A percentile compares a stretch with the other conserved stretches of the same genome.
These are phyloP conservation scores for Colletotrichum sidae DNA, from an alignment of 2,329 filamentous ascomycete genomes.

Conservation along the genomic window DNA sequence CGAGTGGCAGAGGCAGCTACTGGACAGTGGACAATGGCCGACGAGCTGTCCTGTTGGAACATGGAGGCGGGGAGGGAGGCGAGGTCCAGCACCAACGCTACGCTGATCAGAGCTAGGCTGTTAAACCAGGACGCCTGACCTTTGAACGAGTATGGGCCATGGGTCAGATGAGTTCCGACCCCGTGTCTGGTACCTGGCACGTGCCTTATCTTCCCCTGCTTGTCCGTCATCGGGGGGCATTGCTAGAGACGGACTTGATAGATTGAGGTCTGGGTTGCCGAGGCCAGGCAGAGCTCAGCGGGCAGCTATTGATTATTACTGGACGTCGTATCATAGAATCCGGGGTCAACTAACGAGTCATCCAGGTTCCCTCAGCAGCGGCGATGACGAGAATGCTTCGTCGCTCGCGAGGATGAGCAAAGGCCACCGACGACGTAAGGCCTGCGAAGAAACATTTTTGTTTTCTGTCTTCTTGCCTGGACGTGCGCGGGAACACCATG, in stretches of 20 bases:
- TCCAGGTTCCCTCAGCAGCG: slow-evolving; percentile 12
- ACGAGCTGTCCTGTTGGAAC: slow-evolving; percentile 32
- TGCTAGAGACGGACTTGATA: slow-evolving; percentile 13
- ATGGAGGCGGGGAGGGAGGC: slow-evolving; percentile 36
- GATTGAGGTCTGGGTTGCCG: neutral
- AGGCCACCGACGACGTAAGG: neutral
- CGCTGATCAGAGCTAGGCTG: slow-evolving; percentile 33
- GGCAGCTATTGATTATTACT: too few relatives aligned
- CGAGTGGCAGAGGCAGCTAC: neutral
- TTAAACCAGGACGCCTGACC: slow-evolving; percentile 27
- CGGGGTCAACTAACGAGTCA: slow-evolving; percentile 13
- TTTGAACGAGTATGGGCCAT: neutral
- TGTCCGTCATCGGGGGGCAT: slow-evolving; percentile 31
- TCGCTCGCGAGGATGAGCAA: neutral
- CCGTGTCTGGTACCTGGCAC: slow-evolving; percentile 35
- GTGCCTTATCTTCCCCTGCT: slow-evolving; percentile 30
- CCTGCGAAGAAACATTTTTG: slow-evolving; percentile 14
- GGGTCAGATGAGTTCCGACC: slow-evolving; percentile 30
- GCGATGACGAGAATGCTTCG: slow-evolving; percentile 1
- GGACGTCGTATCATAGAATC: slow-evolving; percentile 1
- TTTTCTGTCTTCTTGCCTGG: neutral
- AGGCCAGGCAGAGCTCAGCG: neutral
- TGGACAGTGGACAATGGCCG: slow-evolving; percentile 9
- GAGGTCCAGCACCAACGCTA: slow-evolving; percentile 36
- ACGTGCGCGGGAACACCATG: slow-evolving; percentile 21